These are phyloP conservation scores for Tarenaya hassleriana DNA, from an alignment of 345 rosid species.

Conservation along the genomic window DNA sequence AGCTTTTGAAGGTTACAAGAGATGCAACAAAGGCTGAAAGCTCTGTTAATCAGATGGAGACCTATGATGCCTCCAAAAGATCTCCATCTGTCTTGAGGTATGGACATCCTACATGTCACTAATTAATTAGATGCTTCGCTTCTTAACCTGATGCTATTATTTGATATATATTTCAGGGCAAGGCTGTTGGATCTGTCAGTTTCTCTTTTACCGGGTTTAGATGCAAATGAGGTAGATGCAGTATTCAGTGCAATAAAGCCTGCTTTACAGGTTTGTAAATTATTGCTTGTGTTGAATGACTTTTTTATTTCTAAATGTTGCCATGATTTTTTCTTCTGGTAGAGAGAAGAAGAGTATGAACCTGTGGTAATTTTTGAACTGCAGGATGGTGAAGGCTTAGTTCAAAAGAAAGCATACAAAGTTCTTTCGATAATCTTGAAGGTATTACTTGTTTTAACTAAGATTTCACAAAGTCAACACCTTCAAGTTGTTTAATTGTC, in stretches of 20 bases:
- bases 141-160: slow-evolving; percentile 10
- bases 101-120: background rate
- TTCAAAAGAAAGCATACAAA: slow-evolving; percentile 94
- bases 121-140: slow-evolving; percentile 4
- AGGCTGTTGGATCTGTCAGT: slow-evolving; percentile 70
- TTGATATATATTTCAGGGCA: slow-evolving; percentile 50
- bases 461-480: background rate
- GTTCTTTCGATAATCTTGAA: slow-evolving; percentile 70
- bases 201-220: slow-evolving; percentile 77
- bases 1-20: slow-evolving; percentile 60
- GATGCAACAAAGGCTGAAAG: slow-evolving; percentile 38
- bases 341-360: slow-evolving; percentile 12
- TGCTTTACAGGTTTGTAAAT: slow-evolving; percentile 62
- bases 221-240: slow-evolving; percentile 42
- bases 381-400: slow-evolving; percentile 67
- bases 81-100: slow-evolving; percentile 51
- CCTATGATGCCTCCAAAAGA: slow-evolving; percentile 40
- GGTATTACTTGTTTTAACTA: slow-evolving; percentile 36
- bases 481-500: slow-evolving; percentile 4
- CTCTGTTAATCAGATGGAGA: slow-evolving; percentile 47
- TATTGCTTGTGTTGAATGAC: slow-evolving; percentile 16
- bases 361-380: slow-evolving; percentile 15
- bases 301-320: background rate
- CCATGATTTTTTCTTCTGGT: slow-evolving; percentile 3
- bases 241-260: slow-evolving; percentile 58